phyloP scores from a whole-genome alignment of 1,284 basidiomycete genomes.

The Ceratobasidium sp. region DNA sequence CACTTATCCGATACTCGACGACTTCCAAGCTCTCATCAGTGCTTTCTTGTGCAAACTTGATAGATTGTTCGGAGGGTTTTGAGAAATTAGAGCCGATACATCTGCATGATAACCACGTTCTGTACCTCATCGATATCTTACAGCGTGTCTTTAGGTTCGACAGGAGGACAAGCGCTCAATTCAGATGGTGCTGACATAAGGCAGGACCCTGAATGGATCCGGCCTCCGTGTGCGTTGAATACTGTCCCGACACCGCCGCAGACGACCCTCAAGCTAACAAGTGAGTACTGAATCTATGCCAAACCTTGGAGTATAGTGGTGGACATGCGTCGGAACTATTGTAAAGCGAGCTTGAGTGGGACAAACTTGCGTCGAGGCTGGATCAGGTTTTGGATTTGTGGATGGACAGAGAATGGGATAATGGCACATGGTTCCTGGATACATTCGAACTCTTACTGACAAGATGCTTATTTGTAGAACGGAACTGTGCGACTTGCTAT shows the following conservation, averaged over 20 bases:
- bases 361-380: neutral
- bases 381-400: constrained; percentile 18
- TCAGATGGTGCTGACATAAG: constrained; percentile 5
- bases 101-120: neutral
- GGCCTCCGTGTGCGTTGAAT: neutral
- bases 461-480: constrained; percentile 10
- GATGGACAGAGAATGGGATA: constrained; percentile 24
- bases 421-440: neutral
- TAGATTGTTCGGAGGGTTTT: neutral
- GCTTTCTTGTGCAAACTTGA: constrained; percentile 5
- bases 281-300: constrained; percentile 35
- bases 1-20: neutral
- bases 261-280: constrained; percentile 32
- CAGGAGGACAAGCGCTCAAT: neutral
- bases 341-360: neutral
- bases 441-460: no score
- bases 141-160: neutral
- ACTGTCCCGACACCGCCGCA: constrained; percentile 12
- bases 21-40: constrained; percentile 1
- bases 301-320: neutral
- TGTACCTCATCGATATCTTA: constrained; percentile 21
- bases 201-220: constrained; percentile 30
- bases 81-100: neutral
- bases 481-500: constrained; percentile 31
- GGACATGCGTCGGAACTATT: neutral